Percentiles rank a stretch among this genome's conserved stretches.
These are phyloP conservation scores for Triticum urartu DNA, from an alignment of 176 grass and related monocot genomes.

Conservation along the genomic window DNA sequence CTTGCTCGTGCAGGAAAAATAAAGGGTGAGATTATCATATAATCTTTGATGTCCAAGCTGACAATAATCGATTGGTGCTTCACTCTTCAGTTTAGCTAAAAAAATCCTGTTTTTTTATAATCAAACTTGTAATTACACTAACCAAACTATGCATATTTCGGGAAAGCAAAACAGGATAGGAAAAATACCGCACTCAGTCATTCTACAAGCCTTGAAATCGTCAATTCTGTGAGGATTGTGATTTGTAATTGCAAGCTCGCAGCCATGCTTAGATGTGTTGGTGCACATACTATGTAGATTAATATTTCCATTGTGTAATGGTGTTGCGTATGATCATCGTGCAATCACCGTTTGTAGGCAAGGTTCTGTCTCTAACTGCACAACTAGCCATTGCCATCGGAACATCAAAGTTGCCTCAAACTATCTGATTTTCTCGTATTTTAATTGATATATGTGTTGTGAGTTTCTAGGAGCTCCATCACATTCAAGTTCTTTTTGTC, in stretches of 20 bases:
- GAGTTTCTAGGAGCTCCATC: neutral
- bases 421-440: neutral
- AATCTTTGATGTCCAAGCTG: neutral
- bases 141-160: neutral
- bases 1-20: slow-evolving; percentile 96
- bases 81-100: neutral
- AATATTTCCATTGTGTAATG: neutral
- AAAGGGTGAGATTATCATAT: slow-evolving; percentile 58
- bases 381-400: neutral
- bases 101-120: neutral
- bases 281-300: neutral
- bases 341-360: neutral
- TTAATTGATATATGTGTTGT: neutral
- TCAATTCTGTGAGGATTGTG: neutral
- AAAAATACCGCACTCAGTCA: neutral
- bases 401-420: neutral
- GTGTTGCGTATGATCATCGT: neutral
- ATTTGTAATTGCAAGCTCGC: neutral
- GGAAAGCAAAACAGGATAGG: neutral
- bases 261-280: neutral
- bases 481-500: neutral
- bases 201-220: neutral
- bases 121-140: neutral
- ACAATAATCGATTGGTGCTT: neutral
- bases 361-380: neutral